Base-by-base conservation (phyloP, 176 grass and related monocot genomes). In the Pontederia paniculata region DNA sequence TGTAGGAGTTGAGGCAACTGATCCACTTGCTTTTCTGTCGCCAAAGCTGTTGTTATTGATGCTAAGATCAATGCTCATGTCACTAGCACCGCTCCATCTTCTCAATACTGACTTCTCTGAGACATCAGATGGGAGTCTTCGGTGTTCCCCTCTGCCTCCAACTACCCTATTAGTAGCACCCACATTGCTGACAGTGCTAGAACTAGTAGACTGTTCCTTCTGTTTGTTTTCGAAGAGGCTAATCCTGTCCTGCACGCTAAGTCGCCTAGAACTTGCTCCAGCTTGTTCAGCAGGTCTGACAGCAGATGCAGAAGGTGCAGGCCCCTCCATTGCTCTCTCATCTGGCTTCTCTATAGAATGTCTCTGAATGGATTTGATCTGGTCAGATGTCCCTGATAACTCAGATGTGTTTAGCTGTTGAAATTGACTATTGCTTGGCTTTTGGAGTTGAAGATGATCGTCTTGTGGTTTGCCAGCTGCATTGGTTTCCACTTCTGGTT, bases 201-300 rank as follows among this genome's bases (percentile, higher is more conserved):
- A 88, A 81, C 16, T 97, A 75, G 80, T 73, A 58, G 87, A 62
- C 59, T 84, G 93, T 18, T 93, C 86, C 69, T 89, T 84, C 60
- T 81, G 82, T 58, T 89, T 84, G 55, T 56, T 82, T 65, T 98
- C 93, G 77, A 98, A 98, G 78, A 98, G 76, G 70, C 31, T 98
- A 74, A 98, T 98, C 52, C 93, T 78, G 55, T 98, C 93, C 78
- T 98, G 81, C 69, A 98, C 93, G 67, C 93, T 98, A 23, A 98
- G 68, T 8, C 80, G 71, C 70, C 93, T 91, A 19, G 70, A 78
- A 78, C 52, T 18, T 42, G 45, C 76, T 69, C 50, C 21, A 43
- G 63, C 28, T 16, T 58, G 70, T 50, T 55, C 46, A 48, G 17
- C 57, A 44, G 70, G 41, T 10, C n/a, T 50, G 12, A 21, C 50